Conservation (phyloP, 176 grass and related monocot species). For the Avena sativa region DNA sequence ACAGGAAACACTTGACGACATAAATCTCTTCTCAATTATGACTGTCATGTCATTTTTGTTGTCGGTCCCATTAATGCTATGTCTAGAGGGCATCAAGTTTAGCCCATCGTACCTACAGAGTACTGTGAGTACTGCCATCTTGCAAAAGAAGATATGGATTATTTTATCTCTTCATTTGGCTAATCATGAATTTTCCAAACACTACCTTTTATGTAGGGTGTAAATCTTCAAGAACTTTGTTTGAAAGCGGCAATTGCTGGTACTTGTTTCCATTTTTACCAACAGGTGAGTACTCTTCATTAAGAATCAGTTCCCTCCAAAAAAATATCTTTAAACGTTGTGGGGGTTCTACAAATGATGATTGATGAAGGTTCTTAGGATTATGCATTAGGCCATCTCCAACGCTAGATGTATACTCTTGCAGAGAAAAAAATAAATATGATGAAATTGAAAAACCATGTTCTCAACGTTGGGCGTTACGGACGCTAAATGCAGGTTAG, state of each 20-base stretch:
- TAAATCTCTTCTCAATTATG: constrained; percentile 96
- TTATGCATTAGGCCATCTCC: background rate
- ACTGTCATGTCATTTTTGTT: constrained; percentile 92
- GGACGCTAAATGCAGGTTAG: too few relatives aligned
- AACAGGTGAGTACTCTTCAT: constrained; percentile 69
- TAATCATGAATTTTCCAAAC: constrained; percentile 10
- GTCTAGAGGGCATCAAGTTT: constrained; percentile 79
- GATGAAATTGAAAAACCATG: too few relatives aligned
- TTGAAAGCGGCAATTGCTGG: constrained; percentile 67
- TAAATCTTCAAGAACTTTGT: constrained; percentile 76
- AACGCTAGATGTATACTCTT: background rate
- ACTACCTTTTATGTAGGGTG: constrained; percentile 59
- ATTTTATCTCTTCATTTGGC: background rate
- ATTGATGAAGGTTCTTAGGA: background rate
- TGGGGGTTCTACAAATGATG: background rate
- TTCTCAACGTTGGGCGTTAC: too few relatives aligned
- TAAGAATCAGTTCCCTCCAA: background rate
- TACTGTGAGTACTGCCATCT: constrained; percentile 59
- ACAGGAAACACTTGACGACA: constrained; percentile 83
- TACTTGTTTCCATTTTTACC: constrained; percentile 91
- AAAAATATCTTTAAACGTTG: background rate
- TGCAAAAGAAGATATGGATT: background rate
- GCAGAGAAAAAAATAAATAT: background rate
- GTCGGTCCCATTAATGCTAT: constrained; percentile 67
- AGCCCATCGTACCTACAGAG: constrained; percentile 74